phyloP scores from a whole-genome alignment of 2,329 filamentous ascomycete genomes.

The Tolypocladium ovalisporum region DNA sequence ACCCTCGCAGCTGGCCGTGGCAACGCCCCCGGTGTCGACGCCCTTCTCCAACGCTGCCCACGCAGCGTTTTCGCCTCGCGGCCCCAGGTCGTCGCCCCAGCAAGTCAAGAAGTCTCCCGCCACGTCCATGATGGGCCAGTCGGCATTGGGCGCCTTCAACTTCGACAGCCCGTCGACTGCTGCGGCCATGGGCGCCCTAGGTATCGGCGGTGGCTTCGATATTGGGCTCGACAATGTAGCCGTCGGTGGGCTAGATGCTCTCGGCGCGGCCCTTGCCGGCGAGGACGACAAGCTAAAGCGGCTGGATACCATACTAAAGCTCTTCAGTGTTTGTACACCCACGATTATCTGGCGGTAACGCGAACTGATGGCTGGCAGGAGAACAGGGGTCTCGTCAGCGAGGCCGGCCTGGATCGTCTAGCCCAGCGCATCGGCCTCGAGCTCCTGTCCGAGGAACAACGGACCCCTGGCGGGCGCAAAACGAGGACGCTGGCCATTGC shows the following conservation, averaged over 20 bases:
- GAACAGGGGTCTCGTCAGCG: slow-evolving; percentile 55
- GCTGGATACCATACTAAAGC: slow-evolving; percentile 38
- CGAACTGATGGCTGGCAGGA: slow-evolving; percentile 15
- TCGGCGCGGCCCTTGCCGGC: slow-evolving; percentile 26
- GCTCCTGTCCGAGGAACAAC: slow-evolving; percentile 45
- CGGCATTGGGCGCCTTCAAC: slow-evolving; percentile 35
- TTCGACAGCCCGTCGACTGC: slow-evolving; percentile 56
- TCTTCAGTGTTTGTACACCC: slow-evolving; percentile 32
- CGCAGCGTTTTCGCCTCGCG: slow-evolving; percentile 48
- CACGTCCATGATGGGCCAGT: slow-evolving; percentile 38
- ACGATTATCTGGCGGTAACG: not conserved
- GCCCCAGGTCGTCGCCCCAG: slow-evolving; percentile 50
- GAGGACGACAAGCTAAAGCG: slow-evolving; percentile 45
- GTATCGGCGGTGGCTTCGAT: slow-evolving; percentile 38
- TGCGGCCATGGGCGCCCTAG: slow-evolving; percentile 47
- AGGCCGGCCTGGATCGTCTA: slow-evolving; percentile 63
- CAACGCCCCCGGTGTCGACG: slow-evolving; percentile 56
- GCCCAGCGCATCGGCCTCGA: slow-evolving; percentile 58
- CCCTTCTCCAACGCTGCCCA: slow-evolving; percentile 50
- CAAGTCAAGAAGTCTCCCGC: slow-evolving; percentile 54
- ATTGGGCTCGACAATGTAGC: slow-evolving; percentile 41
- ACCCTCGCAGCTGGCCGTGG: slow-evolving; percentile 41
- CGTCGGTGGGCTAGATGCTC: slow-evolving; percentile 33
- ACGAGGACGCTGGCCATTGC: slow-evolving; percentile 49
- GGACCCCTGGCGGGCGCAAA: slow-evolving; percentile 34